Evolutionary conservation across 2,329 filamentous ascomycete species (phyloP), one percentile per base, ranked within the genome.

Genomic region (Dothiorella sarmentorum): DNA sequence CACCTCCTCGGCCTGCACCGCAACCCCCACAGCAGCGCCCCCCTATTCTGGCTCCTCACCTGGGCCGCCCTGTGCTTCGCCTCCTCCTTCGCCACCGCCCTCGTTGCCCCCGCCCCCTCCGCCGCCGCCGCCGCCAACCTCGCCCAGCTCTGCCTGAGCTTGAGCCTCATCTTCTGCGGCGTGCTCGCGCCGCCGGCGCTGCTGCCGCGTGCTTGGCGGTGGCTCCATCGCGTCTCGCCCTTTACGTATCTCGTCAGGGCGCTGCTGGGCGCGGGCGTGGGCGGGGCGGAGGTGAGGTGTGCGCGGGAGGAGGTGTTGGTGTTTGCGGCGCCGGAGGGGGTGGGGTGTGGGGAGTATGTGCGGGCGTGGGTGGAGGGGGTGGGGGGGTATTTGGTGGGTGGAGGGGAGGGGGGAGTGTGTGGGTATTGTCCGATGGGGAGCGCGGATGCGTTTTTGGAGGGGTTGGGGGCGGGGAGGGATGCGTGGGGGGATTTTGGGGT

Each of bases 201-300:
- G 2, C 80, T 93, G 31, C 88, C 89, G 0, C 76, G 82, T 5
- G 91, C 92, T 80, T 93, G 89, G 88, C 85, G 87, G 65, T 91
- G 91, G 78, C 89, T 91, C 86, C 93, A 93, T 73, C 84, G 88
- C 45, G 75, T 91, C 49, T 91, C 87, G 0, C 91, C 91, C 0
- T 89, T 96, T 65, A 92, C 88, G 0, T 96, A 96, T 70, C 76
- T 94, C 15, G 84, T 93, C 24, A 81, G 82, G 9, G 89, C 86
- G 20, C 85, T 96, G 76, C 72, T 93, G 0, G 81, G 86, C 0
- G 83, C 82, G 0, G 89, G 84, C 3, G 76, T 96, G 4, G 88
- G 88, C 38, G 86, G 88, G 65, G 84, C 83, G 0, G 49, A 74
- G 0, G 85, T 93, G 29, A 64, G 70, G 0, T 96, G 91, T 71